Evolutionary conservation across 2,329 filamentous ascomycete species (phyloP), one percentile per base, ranked within the genome.

Genomic region (Didymella sp.): DNA sequence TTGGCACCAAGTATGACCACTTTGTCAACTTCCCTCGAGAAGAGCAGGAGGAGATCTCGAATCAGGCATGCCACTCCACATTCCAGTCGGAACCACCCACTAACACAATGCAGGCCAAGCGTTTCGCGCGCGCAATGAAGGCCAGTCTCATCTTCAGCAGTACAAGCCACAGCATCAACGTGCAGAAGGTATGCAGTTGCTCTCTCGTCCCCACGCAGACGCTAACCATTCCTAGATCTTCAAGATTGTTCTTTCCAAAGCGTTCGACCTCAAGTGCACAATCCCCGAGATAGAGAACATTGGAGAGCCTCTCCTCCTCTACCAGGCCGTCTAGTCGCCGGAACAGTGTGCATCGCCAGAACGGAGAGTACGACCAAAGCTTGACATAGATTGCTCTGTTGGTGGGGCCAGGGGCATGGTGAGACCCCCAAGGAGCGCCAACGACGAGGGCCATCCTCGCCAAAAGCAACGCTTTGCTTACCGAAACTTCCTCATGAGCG

Each of bases 271-370:
- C 56, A 97, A 97, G 78, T 99, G 95, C 82, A 99, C 95, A 27
- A 98, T 99, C 73, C 95, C 95, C 44, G 95, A 99, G 79, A 98
- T 99, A 77, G 94, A 97, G 79, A 96, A 98, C 76, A 89, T 97
- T 55, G 95, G 95, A 78, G 95, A 99, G 79, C 95, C 95, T 21
- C 83, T 99, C 47, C 84, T 99, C 43, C 85, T 99, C 63, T 99
- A 99, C 66, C 80, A 82, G 65, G 73, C 77, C 61, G 78, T 81
- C 60, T 76, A 69, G 65, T 62, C 62, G 59, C 63, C 63, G 60
- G 62, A 65, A 37, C 46, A 46, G 46, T 60, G 59, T 66, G 60
- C 59, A 57, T 21, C 42, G 50, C 50, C 22, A 40, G 60, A 61
- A 31, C 44, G 53, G 44, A 61, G 59, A 68, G 61, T 60, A 58